A percentile compares a stretch with the other conserved stretches of the same genome.
Evolutionary conservation across 2,329 filamentous ascomycete species (phyloP).

Genomic region (Passalora sequoiae): DNA sequence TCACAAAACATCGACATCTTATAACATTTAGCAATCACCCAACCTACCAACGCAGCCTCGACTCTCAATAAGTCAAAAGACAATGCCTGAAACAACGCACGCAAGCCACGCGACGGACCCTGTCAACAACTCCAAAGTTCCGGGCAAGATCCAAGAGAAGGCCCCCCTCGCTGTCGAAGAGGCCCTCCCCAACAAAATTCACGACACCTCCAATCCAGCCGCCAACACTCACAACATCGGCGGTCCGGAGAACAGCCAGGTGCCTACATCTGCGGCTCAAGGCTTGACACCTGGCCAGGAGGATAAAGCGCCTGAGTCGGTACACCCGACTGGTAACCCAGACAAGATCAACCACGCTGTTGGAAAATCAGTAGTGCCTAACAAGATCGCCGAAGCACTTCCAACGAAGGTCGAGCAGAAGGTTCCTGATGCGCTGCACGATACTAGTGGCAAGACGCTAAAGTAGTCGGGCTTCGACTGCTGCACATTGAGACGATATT

Average conservation of each 20-base stretch:
- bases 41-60: conserved; percentile 1
- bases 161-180: conserved; percentile 7
- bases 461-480: too few species aligned
- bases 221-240: conserved; percentile 1
- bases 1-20: background rate
- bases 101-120: conserved; percentile 9
- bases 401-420: conserved; percentile 13
- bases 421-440: conserved; percentile 10
- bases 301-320: conserved; percentile 5
- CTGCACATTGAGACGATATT: too few species aligned
- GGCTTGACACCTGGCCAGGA: conserved; percentile 1
- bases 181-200: conserved; percentile 3
- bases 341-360: conserved; percentile 13
- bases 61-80: too few species aligned
- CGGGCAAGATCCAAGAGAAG: conserved; percentile 10
- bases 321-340: conserved; percentile 10
- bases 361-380: conserved; percentile 8
- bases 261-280: background rate
- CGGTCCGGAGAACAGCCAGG: background rate
- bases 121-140: conserved; percentile 2
- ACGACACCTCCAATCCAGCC: conserved; percentile 4
- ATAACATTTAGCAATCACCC: background rate
- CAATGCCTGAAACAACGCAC: conserved; percentile 10
- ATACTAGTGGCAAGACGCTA: conserved; percentile 9
- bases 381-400: conserved; percentile 12